Percentiles rank a stretch among this genome's conserved stretches.
These are phyloP conservation scores for Psidium guajava DNA, from an alignment of 345 rosid genomes.

Conservation along the genomic window DNA sequence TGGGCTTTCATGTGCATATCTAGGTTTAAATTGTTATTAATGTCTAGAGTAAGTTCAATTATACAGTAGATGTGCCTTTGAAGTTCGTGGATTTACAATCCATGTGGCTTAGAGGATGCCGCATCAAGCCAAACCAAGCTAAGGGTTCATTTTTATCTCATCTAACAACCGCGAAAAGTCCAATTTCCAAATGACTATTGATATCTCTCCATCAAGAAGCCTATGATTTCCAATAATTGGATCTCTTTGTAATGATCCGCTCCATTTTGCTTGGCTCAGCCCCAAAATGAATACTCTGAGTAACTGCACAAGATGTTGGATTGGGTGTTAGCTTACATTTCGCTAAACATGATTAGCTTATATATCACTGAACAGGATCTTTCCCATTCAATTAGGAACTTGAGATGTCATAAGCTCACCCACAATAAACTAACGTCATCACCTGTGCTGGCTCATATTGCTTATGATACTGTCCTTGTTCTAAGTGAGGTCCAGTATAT, in stretches of 20 bases:
- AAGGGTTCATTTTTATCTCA: neutral
- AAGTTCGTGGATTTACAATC: neutral
- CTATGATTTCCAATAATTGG: neutral
- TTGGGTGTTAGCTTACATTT: neutral
- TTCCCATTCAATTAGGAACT: neutral
- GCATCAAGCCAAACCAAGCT: neutral
- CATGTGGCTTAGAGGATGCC: neutral
- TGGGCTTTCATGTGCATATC: neutral
- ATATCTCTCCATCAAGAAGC: neutral
- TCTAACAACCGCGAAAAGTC: neutral
- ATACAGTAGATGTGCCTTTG: neutral
- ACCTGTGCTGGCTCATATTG: neutral
- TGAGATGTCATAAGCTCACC: neutral
- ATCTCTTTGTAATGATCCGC: neutral
- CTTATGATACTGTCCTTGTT: neutral
- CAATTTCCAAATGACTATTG: neutral
- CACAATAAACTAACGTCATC: neutral
- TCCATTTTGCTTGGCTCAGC: neutral
- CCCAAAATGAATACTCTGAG: neutral
- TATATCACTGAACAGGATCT: neutral
- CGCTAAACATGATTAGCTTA: neutral
- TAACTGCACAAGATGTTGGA: neutral
- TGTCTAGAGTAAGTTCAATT: neutral
- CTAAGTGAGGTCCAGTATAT: neutral
- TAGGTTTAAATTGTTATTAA: neutral